phyloP scores from a whole-genome alignment of 345 rosid genomes.

The Combretum micranthum region DNA sequence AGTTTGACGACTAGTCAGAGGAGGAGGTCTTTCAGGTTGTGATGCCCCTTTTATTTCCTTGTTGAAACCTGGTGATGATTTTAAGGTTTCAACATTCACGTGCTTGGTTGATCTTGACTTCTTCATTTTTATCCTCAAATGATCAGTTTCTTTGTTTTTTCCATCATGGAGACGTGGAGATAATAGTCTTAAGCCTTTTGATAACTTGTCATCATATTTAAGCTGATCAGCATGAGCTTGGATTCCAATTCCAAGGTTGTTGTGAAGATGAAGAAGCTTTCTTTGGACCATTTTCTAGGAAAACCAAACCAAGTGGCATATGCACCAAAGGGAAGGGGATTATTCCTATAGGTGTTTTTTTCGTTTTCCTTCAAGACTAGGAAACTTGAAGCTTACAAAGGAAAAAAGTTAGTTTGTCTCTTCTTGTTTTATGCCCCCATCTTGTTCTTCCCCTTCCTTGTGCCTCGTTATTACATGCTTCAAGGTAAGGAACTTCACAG shows the following conservation, averaged over 20 bases:
- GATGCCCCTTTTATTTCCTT: slow-evolving; percentile 12
- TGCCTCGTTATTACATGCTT: not conserved
- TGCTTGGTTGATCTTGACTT: slow-evolving; percentile 52
- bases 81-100: slow-evolving; percentile 30
- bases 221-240: slow-evolving; percentile 30
- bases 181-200: slow-evolving; percentile 32
- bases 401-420: too few species aligned
- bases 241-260: slow-evolving; percentile 32
- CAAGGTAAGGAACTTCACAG: slow-evolving; percentile 2
- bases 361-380: slow-evolving; percentile 7
- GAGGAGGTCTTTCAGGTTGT: slow-evolving; percentile 45
- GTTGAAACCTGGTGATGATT: slow-evolving; percentile 23
- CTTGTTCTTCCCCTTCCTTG: not conserved
- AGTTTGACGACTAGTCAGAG: slow-evolving; percentile 8
- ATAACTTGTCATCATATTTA: slow-evolving; percentile 39
- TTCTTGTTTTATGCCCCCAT: too few species aligned
- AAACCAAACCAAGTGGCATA: slow-evolving; percentile 10
- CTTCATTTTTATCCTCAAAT: slow-evolving; percentile 68
- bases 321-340: slow-evolving; percentile 9
- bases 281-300: slow-evolving; percentile 74
- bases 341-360: slow-evolving; percentile 13
- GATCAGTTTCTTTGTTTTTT: slow-evolving; percentile 55
- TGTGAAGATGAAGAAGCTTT: slow-evolving; percentile 25
- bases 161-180: slow-evolving; percentile 41
- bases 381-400: slow-evolving; percentile 12